Evolutionary conservation across 495 filamentous ascomycete species (phyloP).

Genomic region (Penicillium subrubescens): DNA sequence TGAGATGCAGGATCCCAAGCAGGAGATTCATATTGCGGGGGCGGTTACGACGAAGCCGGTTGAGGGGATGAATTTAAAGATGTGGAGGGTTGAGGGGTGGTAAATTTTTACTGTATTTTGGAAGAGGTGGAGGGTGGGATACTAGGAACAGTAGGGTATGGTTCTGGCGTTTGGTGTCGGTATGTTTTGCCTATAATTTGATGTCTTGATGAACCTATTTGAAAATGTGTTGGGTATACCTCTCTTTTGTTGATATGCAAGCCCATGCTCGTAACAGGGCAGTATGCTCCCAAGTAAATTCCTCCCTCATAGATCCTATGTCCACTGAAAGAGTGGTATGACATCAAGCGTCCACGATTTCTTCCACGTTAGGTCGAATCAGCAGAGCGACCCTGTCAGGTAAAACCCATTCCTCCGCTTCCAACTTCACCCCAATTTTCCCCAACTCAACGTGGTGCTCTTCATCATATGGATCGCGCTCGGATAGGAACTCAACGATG

Average conservation of each 20-base stretch:
- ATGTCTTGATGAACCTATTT: neutral
- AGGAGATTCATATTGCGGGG: slow-evolving; percentile 60
- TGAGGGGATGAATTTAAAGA: slow-evolving; percentile 64
- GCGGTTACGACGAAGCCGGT: slow-evolving; percentile 67
- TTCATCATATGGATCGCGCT: neutral
- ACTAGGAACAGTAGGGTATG: neutral
- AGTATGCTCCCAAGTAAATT: neutral
- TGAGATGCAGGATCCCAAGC: slow-evolving; percentile 62
- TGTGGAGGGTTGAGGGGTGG: slow-evolving; percentile 66
- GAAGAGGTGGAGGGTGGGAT: neutral
- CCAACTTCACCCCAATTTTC: neutral
- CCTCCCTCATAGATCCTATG: neutral
- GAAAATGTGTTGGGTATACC: too few species aligned
- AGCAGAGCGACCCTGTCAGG: neutral
- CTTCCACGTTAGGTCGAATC: neutral
- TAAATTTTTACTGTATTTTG: slow-evolving; percentile 27
- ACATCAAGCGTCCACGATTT: neutral
- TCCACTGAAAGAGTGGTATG: neutral
- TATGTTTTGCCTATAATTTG: neutral
- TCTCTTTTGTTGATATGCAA: too few species aligned
- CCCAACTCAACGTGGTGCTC: neutral
- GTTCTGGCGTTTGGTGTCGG: neutral
- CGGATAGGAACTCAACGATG: neutral
- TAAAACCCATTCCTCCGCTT: neutral
- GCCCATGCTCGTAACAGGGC: too few species aligned